Evolutionary conservation across 805 yeast species (phyloP), one percentile per base, ranked within the genome.

Genomic region (Metschnikowia orientalis): DNA sequence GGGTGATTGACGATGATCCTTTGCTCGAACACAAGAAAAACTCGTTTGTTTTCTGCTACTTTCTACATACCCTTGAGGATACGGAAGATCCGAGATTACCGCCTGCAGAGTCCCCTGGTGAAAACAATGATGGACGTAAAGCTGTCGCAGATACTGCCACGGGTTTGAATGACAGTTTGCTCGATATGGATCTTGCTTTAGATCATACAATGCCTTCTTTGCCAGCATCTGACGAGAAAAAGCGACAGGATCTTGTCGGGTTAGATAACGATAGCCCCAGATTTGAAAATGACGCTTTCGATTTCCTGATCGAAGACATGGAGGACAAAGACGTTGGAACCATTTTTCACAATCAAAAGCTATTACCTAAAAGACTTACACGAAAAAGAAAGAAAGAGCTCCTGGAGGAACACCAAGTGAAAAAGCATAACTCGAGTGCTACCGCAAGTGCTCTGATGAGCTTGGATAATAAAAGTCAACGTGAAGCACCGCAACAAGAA

Each of bases 1-100:
- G 90, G 89, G 83, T 73, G 37, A 51, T 56, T 1, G 67, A 61
- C 2, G 92, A 85, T 54, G 76, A 72, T 37, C 90, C 89, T 0
- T 38, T 68, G 6, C 61, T 35, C 8, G 87, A 78, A 42, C 92
- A 83, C 49, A 48, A 28, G 42, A 53, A 33, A 11, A 50, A 51
- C 26, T 37, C 43, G 3, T 27, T 42, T 23, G 40, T 32, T 25
- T 47, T 44, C 28, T 62, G 69, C 32, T 56, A 51, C 37, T 57
- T 61, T 32, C 41, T 62, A 7, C 57, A 48, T 1, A 30, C 35
- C 5, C 34, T 33, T 8, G 12, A 26, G 11, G 8, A 14, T 3
- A 10, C n/a, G 16, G n/a, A 26, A 8, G 26, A 25, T 9, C 23
- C 20, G 4, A 22, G 4, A 5, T 26, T 12, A 8, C 13, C 13